These are phyloP conservation scores for Solanum hybrid DNA, from an alignment of 305 asterid species.

Conservation along the genomic window DNA sequence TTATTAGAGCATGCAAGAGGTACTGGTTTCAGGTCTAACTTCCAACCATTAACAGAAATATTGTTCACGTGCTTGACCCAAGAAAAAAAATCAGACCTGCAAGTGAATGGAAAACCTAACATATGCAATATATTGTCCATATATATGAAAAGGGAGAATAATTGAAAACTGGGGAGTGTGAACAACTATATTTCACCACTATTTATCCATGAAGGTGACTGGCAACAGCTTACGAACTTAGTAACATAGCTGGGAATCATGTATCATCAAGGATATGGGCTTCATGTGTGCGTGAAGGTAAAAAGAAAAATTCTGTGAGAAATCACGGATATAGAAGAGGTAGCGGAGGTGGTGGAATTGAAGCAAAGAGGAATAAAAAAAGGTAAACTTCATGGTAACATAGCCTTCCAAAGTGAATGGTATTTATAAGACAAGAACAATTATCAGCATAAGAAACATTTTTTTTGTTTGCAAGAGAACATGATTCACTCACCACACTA, in stretches of 20 bases:
- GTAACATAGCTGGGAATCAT: not conserved
- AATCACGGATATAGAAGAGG: not conserved
- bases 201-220: not conserved
- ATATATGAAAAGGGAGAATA: not conserved
- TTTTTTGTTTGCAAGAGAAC: not conserved
- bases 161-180: not conserved
- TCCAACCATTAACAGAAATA: not conserved
- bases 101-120: not conserved
- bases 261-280: not conserved
- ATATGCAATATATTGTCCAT: not conserved
- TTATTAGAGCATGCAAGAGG: not conserved
- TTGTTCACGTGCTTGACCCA: not conserved
- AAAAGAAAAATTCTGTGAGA: not conserved
- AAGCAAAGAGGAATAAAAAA: not conserved
- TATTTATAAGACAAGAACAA: not conserved
- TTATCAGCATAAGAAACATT: not conserved
- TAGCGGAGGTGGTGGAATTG: not conserved
- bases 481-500: slow-evolving; percentile 70
- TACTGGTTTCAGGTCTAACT: not conserved
- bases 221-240: not conserved
- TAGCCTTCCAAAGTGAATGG: not conserved
- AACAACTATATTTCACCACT: not conserved
- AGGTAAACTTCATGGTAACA: not conserved
- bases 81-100: not conserved
- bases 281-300: not conserved